These are phyloP conservation scores for Colletotrichum tamarilloi DNA, from an alignment of 2,329 filamentous ascomycete genomes.

Conservation along the genomic window DNA sequence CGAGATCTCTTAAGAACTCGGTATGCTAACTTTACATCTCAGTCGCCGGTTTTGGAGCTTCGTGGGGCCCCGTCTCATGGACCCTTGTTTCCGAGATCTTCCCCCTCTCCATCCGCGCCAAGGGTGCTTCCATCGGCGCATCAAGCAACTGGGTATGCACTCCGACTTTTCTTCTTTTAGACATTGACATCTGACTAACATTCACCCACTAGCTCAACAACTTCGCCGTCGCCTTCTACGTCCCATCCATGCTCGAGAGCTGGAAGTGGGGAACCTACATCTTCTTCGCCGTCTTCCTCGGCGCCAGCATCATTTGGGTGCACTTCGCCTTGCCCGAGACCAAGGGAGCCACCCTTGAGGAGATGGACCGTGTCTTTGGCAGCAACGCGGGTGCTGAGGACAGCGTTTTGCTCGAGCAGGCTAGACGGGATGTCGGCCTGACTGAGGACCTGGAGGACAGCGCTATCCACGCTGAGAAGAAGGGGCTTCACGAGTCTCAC, in stretches of 20 bases:
- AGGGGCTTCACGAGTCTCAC: conserved; percentile 5
- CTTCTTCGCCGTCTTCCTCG: conserved; percentile 65
- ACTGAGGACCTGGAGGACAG: conserved; percentile 28
- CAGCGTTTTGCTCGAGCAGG: conserved; percentile 38
- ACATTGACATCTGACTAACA: background rate
- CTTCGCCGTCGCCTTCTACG: conserved; percentile 59
- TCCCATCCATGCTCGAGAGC: conserved; percentile 52
- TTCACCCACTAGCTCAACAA: conserved; percentile 49
- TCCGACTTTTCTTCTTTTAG: too few relatives aligned
- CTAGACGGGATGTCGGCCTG: conserved; percentile 39
- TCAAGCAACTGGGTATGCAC: conserved; percentile 53
- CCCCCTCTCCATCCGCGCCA: conserved; percentile 49
- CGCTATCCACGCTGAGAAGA: conserved; percentile 37
- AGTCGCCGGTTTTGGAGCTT: conserved; percentile 40
- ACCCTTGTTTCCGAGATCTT: conserved; percentile 51
- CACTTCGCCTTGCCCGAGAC: conserved; percentile 66
- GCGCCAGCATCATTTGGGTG: conserved; percentile 58
- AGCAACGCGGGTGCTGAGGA: conserved; percentile 48
- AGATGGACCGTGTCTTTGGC: conserved; percentile 64
- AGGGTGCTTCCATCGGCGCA: conserved; percentile 54
- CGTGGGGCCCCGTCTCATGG: conserved; percentile 49
- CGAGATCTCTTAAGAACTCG: background rate
- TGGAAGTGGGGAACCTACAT: conserved; percentile 66
- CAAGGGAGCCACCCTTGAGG: conserved; percentile 64
- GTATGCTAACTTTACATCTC: background rate